Evolutionary conservation across 306 rosid genomes (phyloP).

Genomic region (Echinosophora koreensis): DNA sequence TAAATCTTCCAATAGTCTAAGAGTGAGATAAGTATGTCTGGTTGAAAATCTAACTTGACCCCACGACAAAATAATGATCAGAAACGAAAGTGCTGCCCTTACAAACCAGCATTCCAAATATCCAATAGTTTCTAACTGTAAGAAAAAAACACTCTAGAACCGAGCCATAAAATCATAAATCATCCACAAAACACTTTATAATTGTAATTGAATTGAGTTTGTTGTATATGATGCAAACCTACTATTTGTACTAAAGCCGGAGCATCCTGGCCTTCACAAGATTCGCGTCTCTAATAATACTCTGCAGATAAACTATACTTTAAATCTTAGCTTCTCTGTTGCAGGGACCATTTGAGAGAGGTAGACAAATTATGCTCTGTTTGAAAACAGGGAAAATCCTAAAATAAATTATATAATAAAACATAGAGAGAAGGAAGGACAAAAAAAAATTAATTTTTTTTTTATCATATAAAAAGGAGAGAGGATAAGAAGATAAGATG

Average conservation of each 20-base stretch:
- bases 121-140: too few species aligned
- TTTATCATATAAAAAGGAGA: slow-evolving; percentile 30
- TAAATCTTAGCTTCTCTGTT: slow-evolving; percentile 45
- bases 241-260: neutral
- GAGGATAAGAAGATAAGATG: slow-evolving; percentile 58
- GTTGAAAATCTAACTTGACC: too few species aligned
- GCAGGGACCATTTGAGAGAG: slow-evolving; percentile 43
- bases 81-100: too few species aligned
- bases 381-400: slow-evolving; percentile 32
- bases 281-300: slow-evolving; percentile 25
- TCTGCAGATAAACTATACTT: slow-evolving; percentile 5
- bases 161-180: too few species aligned
- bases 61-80: too few species aligned
- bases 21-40: too few species aligned
- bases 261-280: neutral
- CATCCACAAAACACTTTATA: too few species aligned
- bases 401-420: slow-evolving; percentile 1
- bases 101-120: too few species aligned
- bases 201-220: neutral
- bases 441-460: neutral
- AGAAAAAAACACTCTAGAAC: too few species aligned
- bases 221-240: neutral
- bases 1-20: too few species aligned
- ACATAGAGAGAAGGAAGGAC: neutral
- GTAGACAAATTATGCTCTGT: slow-evolving; percentile 39